Evolutionary conservation across 768 basidiomycete species (phyloP), one percentile per base, ranked within the genome.

Genomic region (Russula sp.): DNA sequence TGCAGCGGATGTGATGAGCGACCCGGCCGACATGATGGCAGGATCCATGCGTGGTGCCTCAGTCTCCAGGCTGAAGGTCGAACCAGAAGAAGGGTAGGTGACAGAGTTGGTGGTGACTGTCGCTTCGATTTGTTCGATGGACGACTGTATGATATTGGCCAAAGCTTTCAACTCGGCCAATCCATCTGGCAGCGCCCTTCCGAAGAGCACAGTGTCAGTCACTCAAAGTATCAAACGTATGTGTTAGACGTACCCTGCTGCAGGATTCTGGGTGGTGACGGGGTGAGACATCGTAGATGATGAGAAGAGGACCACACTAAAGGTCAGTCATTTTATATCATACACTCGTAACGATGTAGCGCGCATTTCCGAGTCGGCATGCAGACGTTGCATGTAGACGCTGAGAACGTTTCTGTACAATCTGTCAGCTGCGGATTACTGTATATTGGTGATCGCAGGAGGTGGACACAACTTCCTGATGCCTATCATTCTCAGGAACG

Each of bases 1-100:
- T 5, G 63, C 63, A 1, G 63, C 63, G 2, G 63, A 38, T 6
- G 49, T 59, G 36, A 64, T 64, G n/a, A 58, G n/a, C 5, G 63
- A 57, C 22, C 57, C 63, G 1, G 63, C 63, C 10, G 63, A 57
- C 28, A n/a, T 22, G 16, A 64, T 51, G 9, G 5, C 13, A 6
- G 58, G 58, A 59, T 49, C 22, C 49, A 51, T 59, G 58, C 32
- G 49, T 18, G 58, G 58, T 6, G 58, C 49, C 49, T 59, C 58
- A 0, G 58, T 38, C 6, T 59, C 58, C 18, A 34, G 40, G 30
- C 46, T 59, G 36, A 58, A 64, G 3, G 50, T 40, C 5, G 28
- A 36, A 24, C 32, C 28, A 7, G 63, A 26, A 30, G 50, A 44
- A 22, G 63, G 63, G 26, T 53, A 53, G 10, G 24, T 44, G 38